phyloP scores from a whole-genome alignment of 495 filamentous ascomycete species.

The Aspergillus affinis region DNA sequence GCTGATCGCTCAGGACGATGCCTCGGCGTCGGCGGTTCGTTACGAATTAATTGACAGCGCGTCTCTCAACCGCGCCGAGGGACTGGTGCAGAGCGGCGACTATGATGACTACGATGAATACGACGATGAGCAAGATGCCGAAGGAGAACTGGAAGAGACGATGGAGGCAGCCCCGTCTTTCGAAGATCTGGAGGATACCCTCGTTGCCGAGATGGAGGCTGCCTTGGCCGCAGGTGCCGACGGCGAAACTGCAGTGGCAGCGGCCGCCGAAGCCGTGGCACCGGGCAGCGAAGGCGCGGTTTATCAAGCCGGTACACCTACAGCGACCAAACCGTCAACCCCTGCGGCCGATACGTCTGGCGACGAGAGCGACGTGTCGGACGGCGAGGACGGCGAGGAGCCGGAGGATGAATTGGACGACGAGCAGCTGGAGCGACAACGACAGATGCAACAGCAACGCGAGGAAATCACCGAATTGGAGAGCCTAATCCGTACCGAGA shows the following conservation, averaged over 20 bases:
- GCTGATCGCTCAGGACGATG: slow-evolving; percentile 66
- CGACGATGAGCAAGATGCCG: slow-evolving; percentile 56
- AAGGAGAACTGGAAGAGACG: slow-evolving; percentile 50
- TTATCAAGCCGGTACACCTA: slow-evolving; percentile 35
- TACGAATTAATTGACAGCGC: slow-evolving; percentile 67
- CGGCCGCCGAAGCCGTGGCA: slow-evolving; percentile 15
- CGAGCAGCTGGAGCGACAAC: slow-evolving; percentile 46
- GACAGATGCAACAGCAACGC: slow-evolving; percentile 48
- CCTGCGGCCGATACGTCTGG: slow-evolving; percentile 46
- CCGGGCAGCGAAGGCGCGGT: slow-evolving; percentile 18
- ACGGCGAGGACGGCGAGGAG: slow-evolving; percentile 60
- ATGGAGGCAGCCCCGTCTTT: slow-evolving; percentile 44
- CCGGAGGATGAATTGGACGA: slow-evolving; percentile 64
- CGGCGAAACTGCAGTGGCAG: slow-evolving; percentile 34
- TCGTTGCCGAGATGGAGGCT: slow-evolving; percentile 55
- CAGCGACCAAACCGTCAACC: slow-evolving; percentile 36
- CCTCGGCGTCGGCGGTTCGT: slow-evolving; percentile 51
- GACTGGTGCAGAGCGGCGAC: slow-evolving; percentile 37
- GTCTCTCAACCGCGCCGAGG: slow-evolving; percentile 51
- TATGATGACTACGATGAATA: slow-evolving; percentile 52
- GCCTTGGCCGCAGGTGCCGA: slow-evolving; percentile 52
- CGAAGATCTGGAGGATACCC: slow-evolving; percentile 60
- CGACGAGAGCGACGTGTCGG: slow-evolving; percentile 53
- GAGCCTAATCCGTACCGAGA: slow-evolving; percentile 44
- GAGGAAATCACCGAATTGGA: slow-evolving; percentile 53